Evolutionary conservation across 106 monocot species (phyloP).

Genomic region (Platanthera guangdongensis): DNA sequence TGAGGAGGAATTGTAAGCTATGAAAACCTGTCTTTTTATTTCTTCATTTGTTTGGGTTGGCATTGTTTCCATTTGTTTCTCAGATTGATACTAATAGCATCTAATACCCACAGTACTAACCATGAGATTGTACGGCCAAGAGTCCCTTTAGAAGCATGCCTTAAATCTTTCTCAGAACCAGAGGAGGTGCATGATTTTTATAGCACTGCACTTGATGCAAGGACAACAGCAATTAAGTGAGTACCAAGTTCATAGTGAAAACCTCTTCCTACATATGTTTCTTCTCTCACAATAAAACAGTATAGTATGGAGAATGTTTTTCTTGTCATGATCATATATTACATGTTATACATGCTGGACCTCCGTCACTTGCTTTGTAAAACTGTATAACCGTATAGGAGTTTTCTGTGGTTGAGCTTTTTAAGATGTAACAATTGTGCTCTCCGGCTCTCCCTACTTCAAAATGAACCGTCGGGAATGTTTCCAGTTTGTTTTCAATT

Average conservation of each 20-base stretch:
- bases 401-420: not conserved
- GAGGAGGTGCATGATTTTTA: constrained; percentile 89
- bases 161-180: constrained; percentile 73
- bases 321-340: not conserved
- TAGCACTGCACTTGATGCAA: constrained; percentile 86
- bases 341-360: not conserved
- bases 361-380: not conserved
- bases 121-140: constrained; percentile 87
- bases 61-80: not conserved
- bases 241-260: constrained; percentile 8
- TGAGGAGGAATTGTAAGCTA: constrained; percentile 57
- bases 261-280: not conserved
- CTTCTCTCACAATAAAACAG: not conserved
- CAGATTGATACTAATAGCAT: not conserved
- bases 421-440: not conserved
- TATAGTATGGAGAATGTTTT: not conserved
- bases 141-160: constrained; percentile 85
- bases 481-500: no score
- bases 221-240: constrained; percentile 91
- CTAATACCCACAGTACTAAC: constrained; percentile 26
- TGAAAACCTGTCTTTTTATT: not conserved
- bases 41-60: not conserved
- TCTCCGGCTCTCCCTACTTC: not conserved
- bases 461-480: no score
- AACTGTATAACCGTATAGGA: not conserved